A percentile compares a stretch with the other conserved stretches of the same genome.
These are phyloP conservation scores for Porogramme epimiltina DNA, from an alignment of 1,284 basidiomycete genomes.

Conservation along the genomic window DNA sequence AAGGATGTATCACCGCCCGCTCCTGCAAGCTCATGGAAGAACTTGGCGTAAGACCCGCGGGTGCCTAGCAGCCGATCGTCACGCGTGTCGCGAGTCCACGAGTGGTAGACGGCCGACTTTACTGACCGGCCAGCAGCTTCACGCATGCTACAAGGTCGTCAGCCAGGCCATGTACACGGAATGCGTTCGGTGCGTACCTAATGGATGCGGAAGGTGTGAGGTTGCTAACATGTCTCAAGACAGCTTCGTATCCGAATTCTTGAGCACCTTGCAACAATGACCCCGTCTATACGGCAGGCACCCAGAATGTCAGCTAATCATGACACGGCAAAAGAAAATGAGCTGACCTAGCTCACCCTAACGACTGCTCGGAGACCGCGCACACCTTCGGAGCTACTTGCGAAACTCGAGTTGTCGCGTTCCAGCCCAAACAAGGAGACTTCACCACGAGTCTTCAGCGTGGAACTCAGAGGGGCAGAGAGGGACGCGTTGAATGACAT, in stretches of 20 bases:
- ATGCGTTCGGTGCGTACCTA: slow-evolving; percentile 51
- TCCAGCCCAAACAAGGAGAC: slow-evolving; percentile 65
- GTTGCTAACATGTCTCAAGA: slow-evolving; percentile 72
- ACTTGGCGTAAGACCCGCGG: slow-evolving; percentile 61
- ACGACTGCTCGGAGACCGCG: slow-evolving; percentile 68
- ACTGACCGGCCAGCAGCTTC: slow-evolving; percentile 77
- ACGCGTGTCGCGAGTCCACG: slow-evolving; percentile 78
- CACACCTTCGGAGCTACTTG: slow-evolving; percentile 69
- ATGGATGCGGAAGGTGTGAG: slow-evolving; percentile 78
- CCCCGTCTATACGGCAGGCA: slow-evolving; percentile 41
- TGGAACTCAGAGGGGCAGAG: slow-evolving; percentile 56
- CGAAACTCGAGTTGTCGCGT: slow-evolving; percentile 69
- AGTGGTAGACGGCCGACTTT: slow-evolving; percentile 87
- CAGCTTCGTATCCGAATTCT: slow-evolving; percentile 82
- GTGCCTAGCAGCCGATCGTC: slow-evolving; percentile 73
- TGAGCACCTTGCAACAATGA: slow-evolving; percentile 56
- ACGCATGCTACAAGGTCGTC: slow-evolving; percentile 63
- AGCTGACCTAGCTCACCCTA: slow-evolving; percentile 56
- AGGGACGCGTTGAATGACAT: slow-evolving; percentile 78
- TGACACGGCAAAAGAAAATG: slow-evolving; percentile 20
- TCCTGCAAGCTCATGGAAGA: slow-evolving; percentile 79
- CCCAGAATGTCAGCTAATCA: slow-evolving; percentile 25
- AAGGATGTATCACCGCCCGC: slow-evolving; percentile 73
- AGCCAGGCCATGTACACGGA: neutral
- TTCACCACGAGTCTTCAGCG: slow-evolving; percentile 64